phyloP scores from a whole-genome alignment of 352 stramenopile genomes.

The Peronospora destructor region DNA sequence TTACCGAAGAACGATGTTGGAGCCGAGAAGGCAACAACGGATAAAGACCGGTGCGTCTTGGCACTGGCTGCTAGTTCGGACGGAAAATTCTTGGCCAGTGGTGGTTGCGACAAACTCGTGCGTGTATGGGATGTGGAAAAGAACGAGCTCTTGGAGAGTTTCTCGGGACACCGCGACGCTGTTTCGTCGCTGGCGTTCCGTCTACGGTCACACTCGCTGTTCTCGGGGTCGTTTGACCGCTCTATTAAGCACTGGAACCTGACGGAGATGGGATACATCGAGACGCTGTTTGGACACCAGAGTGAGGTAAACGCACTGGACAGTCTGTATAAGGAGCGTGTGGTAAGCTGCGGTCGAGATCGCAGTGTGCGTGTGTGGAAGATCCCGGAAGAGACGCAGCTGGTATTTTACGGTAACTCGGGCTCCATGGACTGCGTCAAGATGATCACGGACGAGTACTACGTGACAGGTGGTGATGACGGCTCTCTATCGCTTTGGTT shows the following conservation, averaged over 20 bases:
- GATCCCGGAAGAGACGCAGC: slow-evolving; percentile 91
- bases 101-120: slow-evolving; percentile 88
- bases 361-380: slow-evolving; percentile 93
- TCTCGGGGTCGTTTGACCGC: slow-evolving; percentile 88
- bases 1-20: slow-evolving; percentile 59
- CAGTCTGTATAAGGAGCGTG: slow-evolving; percentile 84
- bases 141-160: slow-evolving; percentile 78
- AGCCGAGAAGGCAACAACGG: slow-evolving; percentile 39
- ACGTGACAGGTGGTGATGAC: slow-evolving; percentile 88
- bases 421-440: slow-evolving; percentile 88
- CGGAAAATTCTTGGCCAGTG: slow-evolving; percentile 87
- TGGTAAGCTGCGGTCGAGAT: slow-evolving; percentile 88
- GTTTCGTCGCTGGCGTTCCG: slow-evolving; percentile 86
- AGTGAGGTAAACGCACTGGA: slow-evolving; percentile 87
- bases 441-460: slow-evolving; percentile 90
- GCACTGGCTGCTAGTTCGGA: slow-evolving; percentile 87
- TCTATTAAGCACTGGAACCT: slow-evolving; percentile 94
- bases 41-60: slow-evolving; percentile 78
- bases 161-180: slow-evolving; percentile 86
- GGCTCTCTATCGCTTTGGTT: slow-evolving; percentile 89
- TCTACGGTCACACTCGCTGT: slow-evolving; percentile 84
- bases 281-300: slow-evolving; percentile 92
- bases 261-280: slow-evolving; percentile 92
- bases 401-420: slow-evolving; percentile 90
- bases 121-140: slow-evolving; percentile 83